These are phyloP conservation scores for Solanum raphanifolium DNA, from an alignment of 257 asterid species.

Conservation along the genomic window DNA sequence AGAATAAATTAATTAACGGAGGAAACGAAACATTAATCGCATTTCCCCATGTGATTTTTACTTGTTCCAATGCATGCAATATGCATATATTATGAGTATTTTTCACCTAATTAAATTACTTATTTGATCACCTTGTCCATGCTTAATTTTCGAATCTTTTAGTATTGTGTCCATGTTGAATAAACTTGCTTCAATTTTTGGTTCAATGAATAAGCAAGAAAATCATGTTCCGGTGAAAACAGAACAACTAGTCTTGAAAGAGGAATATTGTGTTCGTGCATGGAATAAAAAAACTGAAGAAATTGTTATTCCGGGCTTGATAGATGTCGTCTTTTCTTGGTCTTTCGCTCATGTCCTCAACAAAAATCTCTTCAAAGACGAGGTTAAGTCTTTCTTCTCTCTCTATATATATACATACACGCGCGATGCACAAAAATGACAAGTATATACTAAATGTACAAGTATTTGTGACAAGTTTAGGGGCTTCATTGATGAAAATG, in stretches of 20 bases:
- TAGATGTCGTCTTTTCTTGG: conserved; percentile 26
- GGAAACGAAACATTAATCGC: neutral
- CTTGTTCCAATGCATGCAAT: neutral
- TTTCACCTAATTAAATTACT: neutral
- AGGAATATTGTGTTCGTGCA: neutral
- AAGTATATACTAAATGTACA: neutral
- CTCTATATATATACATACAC: neutral
- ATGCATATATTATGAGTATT: neutral
- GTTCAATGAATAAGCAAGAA: neutral
- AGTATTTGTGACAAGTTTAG: neutral
- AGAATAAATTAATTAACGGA: neutral
- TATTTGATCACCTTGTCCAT: neutral
- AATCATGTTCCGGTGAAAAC: neutral
- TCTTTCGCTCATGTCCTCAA: conserved; percentile 26
- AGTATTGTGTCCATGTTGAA: neutral
- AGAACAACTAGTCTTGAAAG: neutral
- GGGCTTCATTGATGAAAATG: neutral
- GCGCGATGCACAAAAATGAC: neutral
- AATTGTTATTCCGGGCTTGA: neutral
- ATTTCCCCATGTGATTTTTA: neutral
- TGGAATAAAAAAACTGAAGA: neutral
- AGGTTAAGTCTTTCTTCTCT: conserved; percentile 5
- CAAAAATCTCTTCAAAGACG: conserved; percentile 22
- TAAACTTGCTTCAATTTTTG: neutral
- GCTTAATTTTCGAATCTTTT: neutral